These are phyloP conservation scores for Malus fusca DNA, from an alignment of 306 rosid genomes.

Conservation along the genomic window DNA sequence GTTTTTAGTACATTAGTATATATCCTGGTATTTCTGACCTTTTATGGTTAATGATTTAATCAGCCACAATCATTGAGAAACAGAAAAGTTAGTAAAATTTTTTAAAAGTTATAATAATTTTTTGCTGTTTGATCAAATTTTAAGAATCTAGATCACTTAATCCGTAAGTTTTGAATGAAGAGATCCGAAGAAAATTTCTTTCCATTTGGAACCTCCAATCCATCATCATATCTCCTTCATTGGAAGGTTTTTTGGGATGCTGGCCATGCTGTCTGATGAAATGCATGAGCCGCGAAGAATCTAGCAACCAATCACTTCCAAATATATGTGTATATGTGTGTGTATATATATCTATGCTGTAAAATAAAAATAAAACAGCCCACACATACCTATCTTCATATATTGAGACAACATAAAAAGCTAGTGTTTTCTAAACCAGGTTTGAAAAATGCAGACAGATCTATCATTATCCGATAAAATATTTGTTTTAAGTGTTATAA, in stretches of 20 bases:
- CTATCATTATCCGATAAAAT: background rate
- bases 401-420: background rate
- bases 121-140: fast-evolving
- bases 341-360: no score
- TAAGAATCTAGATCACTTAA: fast-evolving
- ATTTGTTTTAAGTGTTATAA: no score
- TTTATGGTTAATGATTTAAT: slow-evolving; percentile 5
- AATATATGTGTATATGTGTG: no score
- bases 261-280: slow-evolving; percentile 3
- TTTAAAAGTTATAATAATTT: no score
- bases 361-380: background rate
- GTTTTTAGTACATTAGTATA: background rate
- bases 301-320: background rate
- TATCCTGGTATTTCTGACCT: background rate
- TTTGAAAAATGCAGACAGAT: background rate
- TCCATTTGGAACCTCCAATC: slow-evolving; percentile 13
- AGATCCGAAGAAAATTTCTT: no score
- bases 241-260: slow-evolving; percentile 10
- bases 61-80: slow-evolving; percentile 25
- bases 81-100: no score
- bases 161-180: no score
- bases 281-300: background rate
- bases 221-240: background rate
- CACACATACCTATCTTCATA: background rate
- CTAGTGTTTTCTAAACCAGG: background rate